Conservation (phyloP, 2,329 filamentous ascomycete genomes). For the Verticillium albo-atrum region DNA sequence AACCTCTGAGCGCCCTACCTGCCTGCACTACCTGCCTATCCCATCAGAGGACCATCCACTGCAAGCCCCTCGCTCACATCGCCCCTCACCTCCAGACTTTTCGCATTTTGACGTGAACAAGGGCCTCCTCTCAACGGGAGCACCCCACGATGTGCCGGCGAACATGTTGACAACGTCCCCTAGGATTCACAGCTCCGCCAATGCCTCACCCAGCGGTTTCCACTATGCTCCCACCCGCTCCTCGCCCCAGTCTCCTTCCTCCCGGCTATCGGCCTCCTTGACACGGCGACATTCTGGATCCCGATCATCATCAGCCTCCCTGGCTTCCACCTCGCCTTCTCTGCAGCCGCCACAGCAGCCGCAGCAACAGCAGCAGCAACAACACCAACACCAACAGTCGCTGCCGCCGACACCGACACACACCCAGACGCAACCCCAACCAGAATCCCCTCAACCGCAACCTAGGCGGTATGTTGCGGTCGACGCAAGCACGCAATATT, state of each 20-base stretch:
- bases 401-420: constrained; percentile 14
- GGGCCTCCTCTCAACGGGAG: neutral
- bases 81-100: neutral
- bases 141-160: constrained; percentile 39
- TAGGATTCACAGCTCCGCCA: constrained; percentile 44
- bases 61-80: neutral
- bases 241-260: constrained; percentile 34
- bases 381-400: constrained; percentile 7
- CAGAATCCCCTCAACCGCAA: constrained; percentile 12
- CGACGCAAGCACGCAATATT: constrained; percentile 44
- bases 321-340: constrained; percentile 19
- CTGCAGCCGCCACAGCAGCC: constrained; percentile 20
- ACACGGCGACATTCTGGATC: constrained; percentile 33
- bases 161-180: constrained; percentile 59
- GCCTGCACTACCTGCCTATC: neutral
- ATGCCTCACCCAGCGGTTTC: constrained; percentile 45
- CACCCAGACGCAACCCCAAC: too few relatives aligned
- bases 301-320: constrained; percentile 25
- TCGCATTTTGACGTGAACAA: neutral
- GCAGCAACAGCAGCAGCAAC: constrained; percentile 12
- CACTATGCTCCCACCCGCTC: constrained; percentile 43
- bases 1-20: neutral
- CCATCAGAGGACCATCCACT: neutral
- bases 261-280: constrained; percentile 35
- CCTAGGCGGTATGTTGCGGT: constrained; percentile 40